These are phyloP conservation scores for Ophiosphaerella herpotricha DNA, from an alignment of 2,329 filamentous ascomycete genomes.

Conservation along the genomic window DNA sequence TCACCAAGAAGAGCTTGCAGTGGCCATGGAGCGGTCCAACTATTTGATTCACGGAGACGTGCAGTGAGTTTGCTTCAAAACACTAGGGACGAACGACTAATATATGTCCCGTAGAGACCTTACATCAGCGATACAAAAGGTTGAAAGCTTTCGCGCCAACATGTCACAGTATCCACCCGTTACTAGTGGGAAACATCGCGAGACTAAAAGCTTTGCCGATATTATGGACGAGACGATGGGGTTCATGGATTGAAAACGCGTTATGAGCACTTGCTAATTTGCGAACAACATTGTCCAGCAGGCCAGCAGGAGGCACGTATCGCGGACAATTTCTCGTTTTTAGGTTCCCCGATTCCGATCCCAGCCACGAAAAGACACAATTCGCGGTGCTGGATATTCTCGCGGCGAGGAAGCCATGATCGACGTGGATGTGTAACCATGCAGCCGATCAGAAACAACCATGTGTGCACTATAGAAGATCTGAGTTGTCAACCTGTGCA, in stretches of 20 bases:
- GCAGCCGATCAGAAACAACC: too few relatives aligned
- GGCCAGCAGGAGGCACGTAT: too few relatives aligned
- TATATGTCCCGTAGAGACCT: slow-evolving; percentile 48
- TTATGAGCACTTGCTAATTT: not conserved
- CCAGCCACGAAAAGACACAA: too few relatives aligned
- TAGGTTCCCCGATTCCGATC: too few relatives aligned
- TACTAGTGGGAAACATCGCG: slow-evolving; percentile 41
- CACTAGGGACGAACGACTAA: not conserved
- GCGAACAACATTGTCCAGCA: not conserved
- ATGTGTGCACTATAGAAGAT: too few relatives aligned
- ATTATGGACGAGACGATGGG: slow-evolving; percentile 46
- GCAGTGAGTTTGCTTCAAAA: slow-evolving; percentile 55
- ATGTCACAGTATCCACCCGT: slow-evolving; percentile 42
- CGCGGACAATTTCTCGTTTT: too few relatives aligned
- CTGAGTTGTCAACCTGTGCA: too few relatives aligned
- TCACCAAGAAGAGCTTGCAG: slow-evolving; percentile 86
- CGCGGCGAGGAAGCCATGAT: too few relatives aligned
- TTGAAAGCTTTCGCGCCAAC: slow-evolving; percentile 48
- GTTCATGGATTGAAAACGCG: slow-evolving; percentile 33
- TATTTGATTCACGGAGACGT: slow-evolving; percentile 76
- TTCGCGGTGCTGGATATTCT: too few relatives aligned
- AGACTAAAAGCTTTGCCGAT: slow-evolving; percentile 41
- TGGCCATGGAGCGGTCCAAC: slow-evolving; percentile 71
- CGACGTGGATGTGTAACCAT: too few relatives aligned
- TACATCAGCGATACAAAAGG: slow-evolving; percentile 51